These are phyloP conservation scores for Chlorella sp. DNA, from an alignment of 139 green algal genomes.

Conservation along the genomic window DNA sequence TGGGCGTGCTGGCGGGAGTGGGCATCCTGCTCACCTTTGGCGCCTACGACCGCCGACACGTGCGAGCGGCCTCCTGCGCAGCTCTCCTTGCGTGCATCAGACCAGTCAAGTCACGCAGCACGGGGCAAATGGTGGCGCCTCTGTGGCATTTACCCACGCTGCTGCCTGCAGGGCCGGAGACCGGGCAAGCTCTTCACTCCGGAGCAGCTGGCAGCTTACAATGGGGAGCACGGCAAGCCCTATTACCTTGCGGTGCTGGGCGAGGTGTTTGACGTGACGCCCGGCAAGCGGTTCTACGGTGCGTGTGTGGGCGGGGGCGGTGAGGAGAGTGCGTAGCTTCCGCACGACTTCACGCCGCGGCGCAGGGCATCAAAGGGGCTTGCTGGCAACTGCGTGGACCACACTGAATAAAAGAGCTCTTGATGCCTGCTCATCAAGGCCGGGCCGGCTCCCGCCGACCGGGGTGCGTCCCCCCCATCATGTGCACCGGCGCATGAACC, in stretches of 20 bases:
- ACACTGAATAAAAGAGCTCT: neutral
- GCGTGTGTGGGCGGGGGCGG: neutral
- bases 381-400: neutral
- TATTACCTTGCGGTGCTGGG: conserved; percentile 58
- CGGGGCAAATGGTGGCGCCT: no score
- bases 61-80: no score
- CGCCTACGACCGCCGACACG: no score
- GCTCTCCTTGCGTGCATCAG: no score
- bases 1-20: no score
- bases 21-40: no score
- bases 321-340: neutral
- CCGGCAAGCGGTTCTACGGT: conserved; percentile 17
- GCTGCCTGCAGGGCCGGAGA: no score
- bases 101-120: no score
- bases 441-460: neutral
- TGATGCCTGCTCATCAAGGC: neutral
- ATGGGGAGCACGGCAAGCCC: neutral
- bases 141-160: no score
- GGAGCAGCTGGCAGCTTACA: neutral
- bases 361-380: neutral
- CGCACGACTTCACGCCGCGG: neutral
- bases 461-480: neutral
- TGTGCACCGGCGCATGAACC: neutral
- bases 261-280: conserved; percentile 67
- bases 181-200: neutral